Percentiles rank a stretch among this genome's conserved stretches.
Evolutionary conservation across 2,329 filamentous ascomycete species (phyloP).

Genomic region (Neonectria sp.): DNA sequence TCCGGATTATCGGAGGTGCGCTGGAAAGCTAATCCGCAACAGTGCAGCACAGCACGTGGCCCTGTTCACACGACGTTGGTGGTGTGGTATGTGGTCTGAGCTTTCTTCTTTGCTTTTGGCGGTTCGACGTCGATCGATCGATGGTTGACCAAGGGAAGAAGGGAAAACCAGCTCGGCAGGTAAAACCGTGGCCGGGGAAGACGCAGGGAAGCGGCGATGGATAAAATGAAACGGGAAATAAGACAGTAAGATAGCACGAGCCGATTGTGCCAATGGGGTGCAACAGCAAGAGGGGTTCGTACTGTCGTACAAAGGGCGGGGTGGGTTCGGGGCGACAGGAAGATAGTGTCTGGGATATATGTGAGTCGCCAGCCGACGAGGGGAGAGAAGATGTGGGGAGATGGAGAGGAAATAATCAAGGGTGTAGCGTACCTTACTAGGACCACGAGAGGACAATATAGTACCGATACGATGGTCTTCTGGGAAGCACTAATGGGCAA

Average conservation of each 20-base stretch:
- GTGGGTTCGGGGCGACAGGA: not conserved
- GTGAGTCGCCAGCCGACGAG: constrained; percentile 10
- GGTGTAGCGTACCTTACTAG: constrained; percentile 16
- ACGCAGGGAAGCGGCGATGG: not conserved
- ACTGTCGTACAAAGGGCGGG: constrained; percentile 21
- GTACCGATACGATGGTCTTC: not conserved
- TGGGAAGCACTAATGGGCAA: not conserved
- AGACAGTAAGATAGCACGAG: constrained; percentile 12
- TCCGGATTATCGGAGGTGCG: constrained; percentile 12
- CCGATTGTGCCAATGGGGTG: constrained; percentile 21
- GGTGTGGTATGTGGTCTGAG: constrained; percentile 7
- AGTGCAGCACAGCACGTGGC: constrained; percentile 20
- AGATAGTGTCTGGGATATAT: constrained; percentile 15
- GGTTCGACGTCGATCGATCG: constrained; percentile 1
- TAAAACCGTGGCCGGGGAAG: not conserved
- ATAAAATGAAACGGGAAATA: not conserved
- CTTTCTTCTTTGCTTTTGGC: not conserved
- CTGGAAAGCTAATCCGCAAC: constrained; percentile 19
- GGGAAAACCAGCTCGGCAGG: not conserved
- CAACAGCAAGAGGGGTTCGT: constrained; percentile 9
- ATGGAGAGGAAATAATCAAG: not conserved
- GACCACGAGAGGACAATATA: not conserved
- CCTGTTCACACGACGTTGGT: constrained; percentile 18
- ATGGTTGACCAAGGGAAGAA: not conserved
- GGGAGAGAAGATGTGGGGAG: not conserved